Percentiles rank a stretch among this genome's conserved stretches.
These are phyloP conservation scores for Aquilaria yunnanensis DNA, from an alignment of 345 rosid species.

Conservation along the genomic window DNA sequence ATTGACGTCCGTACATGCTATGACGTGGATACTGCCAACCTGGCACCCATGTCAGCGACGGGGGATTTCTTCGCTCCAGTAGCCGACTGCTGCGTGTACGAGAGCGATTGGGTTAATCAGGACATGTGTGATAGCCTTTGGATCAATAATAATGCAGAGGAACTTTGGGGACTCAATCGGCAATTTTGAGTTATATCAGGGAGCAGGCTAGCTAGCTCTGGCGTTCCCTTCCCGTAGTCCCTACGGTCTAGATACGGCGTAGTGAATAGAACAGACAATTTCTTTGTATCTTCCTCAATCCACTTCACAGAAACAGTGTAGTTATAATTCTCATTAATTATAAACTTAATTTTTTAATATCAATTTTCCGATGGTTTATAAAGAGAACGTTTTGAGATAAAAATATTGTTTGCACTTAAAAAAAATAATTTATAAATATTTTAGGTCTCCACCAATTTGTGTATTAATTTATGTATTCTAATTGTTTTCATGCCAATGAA, in stretches of 20 bases:
- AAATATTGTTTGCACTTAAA: not conserved
- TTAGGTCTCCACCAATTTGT: no score
- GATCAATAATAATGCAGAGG: slow-evolving; percentile 23
- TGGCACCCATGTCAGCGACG: slow-evolving; percentile 5
- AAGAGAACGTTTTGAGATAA: not conserved
- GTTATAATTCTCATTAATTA: slow-evolving; percentile 1
- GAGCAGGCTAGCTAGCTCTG: not conserved
- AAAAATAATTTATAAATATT: no score
- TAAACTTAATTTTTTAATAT: not conserved
- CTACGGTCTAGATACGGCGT: not conserved
- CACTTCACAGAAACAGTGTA: not conserved
- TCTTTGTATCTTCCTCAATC: not conserved
- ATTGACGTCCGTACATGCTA: slow-evolving; percentile 11
- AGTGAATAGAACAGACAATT: no score
- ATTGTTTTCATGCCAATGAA: no score
- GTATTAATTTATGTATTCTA: no score
- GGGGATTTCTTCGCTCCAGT: slow-evolving; percentile 14
- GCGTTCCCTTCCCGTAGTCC: no score
- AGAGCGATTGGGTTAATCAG: slow-evolving; percentile 22
- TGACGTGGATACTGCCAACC: slow-evolving; percentile 21
- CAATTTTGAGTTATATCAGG: slow-evolving; percentile 10
- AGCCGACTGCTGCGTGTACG: slow-evolving; percentile 16
- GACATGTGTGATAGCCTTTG: slow-evolving; percentile 30
- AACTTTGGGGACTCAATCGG: slow-evolving; percentile 23
- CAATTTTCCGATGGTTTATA: slow-evolving; percentile 4